These are phyloP conservation scores for Phytophthora gonapodyides DNA, from an alignment of 352 stramenopile species.

Conservation along the genomic window DNA sequence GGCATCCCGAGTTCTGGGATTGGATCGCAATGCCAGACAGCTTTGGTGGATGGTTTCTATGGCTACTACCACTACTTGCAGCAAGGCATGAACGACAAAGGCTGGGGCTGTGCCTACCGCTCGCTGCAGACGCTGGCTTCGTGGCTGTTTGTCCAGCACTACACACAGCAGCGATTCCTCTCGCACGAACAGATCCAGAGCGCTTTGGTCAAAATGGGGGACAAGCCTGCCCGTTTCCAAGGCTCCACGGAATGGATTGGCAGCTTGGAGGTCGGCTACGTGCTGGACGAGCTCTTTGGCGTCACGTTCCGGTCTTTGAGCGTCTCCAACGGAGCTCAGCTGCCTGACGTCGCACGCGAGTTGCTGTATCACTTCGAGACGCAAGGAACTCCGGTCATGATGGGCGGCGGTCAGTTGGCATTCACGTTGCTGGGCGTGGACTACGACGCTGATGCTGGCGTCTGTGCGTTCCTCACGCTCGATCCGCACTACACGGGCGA, in stretches of 20 bases:
- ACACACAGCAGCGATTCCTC: constrained; percentile 46
- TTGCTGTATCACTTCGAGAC: constrained; percentile 78
- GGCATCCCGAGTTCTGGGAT: constrained; percentile 51
- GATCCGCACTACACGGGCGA: constrained; percentile 81
- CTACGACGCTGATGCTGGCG: constrained; percentile 60
- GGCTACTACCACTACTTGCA: constrained; percentile 90
- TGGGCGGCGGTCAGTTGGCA: constrained; percentile 78
- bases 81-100: constrained; percentile 82
- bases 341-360: constrained; percentile 66
- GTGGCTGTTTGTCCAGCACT: constrained; percentile 77
- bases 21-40: constrained; percentile 31
- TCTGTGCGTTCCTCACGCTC: constrained; percentile 79
- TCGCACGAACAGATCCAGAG: constrained; percentile 79
- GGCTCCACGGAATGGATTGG: constrained; percentile 84
- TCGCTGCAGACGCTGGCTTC: constrained; percentile 87
- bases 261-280: constrained; percentile 83
- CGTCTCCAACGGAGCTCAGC: constrained; percentile 55
- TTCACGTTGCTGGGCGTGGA: constrained; percentile 85
- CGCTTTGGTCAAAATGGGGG: constrained; percentile 76
- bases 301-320: constrained; percentile 77
- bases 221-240: constrained; percentile 76
- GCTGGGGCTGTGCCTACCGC: constrained; percentile 89
- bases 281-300: constrained; percentile 75
- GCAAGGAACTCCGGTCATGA: constrained; percentile 87
- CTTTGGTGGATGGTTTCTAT: constrained; percentile 75